These are phyloP conservation scores for Pleurotus salmoneostramineus DNA, from an alignment of 768 basidiomycete genomes.

Conservation along the genomic window DNA sequence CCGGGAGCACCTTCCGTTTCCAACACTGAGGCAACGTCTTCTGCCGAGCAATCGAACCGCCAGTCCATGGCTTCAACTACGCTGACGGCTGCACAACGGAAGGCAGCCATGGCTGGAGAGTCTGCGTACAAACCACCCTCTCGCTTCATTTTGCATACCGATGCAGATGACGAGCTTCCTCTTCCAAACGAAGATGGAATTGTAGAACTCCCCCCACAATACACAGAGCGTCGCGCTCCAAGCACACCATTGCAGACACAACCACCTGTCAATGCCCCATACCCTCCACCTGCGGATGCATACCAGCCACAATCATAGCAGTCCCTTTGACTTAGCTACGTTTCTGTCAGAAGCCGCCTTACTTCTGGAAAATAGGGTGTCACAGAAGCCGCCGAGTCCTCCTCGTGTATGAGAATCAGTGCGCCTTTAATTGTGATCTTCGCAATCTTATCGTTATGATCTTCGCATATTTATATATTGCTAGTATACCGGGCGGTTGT, in stretches of 20 bases:
- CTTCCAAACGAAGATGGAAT: conserved; percentile 10
- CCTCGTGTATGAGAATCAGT: neutral
- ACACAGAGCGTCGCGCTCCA: conserved; percentile 6
- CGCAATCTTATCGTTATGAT: neutral
- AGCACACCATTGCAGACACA: no score
- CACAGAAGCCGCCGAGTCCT: neutral
- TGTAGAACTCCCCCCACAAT: conserved; percentile 13
- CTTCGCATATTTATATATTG: conserved; percentile 2
- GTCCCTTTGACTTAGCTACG: neutral
- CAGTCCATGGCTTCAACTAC: conserved; percentile 13
- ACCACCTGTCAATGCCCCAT: neutral
- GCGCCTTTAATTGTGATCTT: neutral
- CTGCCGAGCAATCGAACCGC: neutral
- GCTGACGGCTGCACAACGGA: conserved; percentile 41
- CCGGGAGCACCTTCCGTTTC: conserved; percentile 1
- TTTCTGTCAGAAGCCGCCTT: no score
- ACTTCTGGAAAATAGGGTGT: neutral
- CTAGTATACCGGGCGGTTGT: conserved; percentile 5
- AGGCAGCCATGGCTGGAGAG: conserved; percentile 52
- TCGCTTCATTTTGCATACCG: conserved; percentile 13
- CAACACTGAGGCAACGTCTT: neutral
- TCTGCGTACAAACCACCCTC: conserved; percentile 25
- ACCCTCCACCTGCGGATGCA: neutral
- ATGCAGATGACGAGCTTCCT: conserved; percentile 10
- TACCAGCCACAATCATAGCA: neutral